Percentiles rank a stretch among this genome's conserved stretches.
phyloP scores from a whole-genome alignment of 805 yeast genomes.

The Starmerella bombi region DNA sequence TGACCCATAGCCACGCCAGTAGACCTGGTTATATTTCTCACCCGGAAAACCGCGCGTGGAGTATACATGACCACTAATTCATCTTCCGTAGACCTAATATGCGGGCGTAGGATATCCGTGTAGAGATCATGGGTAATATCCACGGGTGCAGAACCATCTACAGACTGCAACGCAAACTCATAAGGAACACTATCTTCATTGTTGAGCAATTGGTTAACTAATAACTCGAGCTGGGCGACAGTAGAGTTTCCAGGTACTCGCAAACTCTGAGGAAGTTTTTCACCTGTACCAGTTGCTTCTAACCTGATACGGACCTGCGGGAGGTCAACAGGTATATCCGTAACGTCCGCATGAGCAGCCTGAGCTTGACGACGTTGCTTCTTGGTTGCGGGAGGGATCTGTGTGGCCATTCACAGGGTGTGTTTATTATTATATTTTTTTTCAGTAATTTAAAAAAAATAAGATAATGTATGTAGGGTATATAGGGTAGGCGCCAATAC shows the following conservation, averaged over 20 bases:
- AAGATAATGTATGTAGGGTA: too few relatives aligned
- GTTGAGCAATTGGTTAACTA: slow-evolving; percentile 59
- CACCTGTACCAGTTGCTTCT: slow-evolving; percentile 90
- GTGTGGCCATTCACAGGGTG: slow-evolving; percentile 60
- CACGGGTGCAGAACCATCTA: slow-evolving; percentile 28
- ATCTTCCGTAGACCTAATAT: slow-evolving; percentile 82
- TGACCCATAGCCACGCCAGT: slow-evolving; percentile 92
- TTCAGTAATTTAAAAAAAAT: too few relatives aligned
- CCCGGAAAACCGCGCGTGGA: slow-evolving; percentile 91
- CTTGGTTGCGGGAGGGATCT: slow-evolving; percentile 86
- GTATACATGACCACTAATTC: slow-evolving; percentile 80
- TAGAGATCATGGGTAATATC: slow-evolving; percentile 73
- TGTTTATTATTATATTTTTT: too few relatives aligned
- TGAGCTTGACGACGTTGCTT: slow-evolving; percentile 54
- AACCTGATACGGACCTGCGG: slow-evolving; percentile 82
- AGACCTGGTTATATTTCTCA: slow-evolving; percentile 77
- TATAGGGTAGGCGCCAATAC: too few relatives aligned
- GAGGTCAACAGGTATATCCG: slow-evolving; percentile 57
- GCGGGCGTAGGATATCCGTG: slow-evolving; percentile 71
- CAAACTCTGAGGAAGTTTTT: slow-evolving; percentile 64
- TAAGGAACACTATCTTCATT: slow-evolving; percentile 81
- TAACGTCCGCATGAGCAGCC: slow-evolving; percentile 36
- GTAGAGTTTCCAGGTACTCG: slow-evolving; percentile 85
- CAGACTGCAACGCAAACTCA: slow-evolving; percentile 52
- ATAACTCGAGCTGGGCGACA: slow-evolving; percentile 75